Base-by-base conservation (phyloP, 768 basidiomycete genomes). In the Mycena galericulata region DNA sequence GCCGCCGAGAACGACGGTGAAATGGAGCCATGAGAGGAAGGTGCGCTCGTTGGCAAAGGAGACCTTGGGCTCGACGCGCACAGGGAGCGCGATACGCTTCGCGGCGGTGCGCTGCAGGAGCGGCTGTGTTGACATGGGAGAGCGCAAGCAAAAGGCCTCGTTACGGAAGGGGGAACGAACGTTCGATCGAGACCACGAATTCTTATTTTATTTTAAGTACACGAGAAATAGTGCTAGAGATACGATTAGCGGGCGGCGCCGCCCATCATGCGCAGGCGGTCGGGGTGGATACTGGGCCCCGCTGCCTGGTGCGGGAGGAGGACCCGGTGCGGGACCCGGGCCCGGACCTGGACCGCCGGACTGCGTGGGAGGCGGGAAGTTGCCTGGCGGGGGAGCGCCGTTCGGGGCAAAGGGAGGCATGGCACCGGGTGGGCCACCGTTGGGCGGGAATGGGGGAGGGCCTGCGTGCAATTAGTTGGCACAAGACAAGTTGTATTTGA, bases 1-100 rank as follows among this genome's bases (percentile, higher is more conserved):
- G 64, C 98, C 98, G 30, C 97, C 97, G 10, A 99, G 90, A 65
- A 99, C 95, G 81, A 99, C 96, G 43, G 97, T 96, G 79, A 98
- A 98, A 80, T 98, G 96, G 54, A 98, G 88, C 98, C 97, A 99
- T 87, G 96, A 97, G 49, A 99, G 86, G 82, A 99, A 99, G 0
- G 98, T 96, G 62, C 94, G 89, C 79, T 96, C 95, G 79, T 97
- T 97, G 46, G 95, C 95, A 74, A 97, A 97, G 51, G 95, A 95
- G 68, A 97, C 95, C 74, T 97, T 97, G 34, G 95, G 95, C 79
- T 97, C 95, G 58, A 96, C 94, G 71, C 96, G 89, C 72, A 99
- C 89, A 41, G 98, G 97, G 49, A 99, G 92, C 15, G 98, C 97
- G 72, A 99, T 99, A 70, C 98, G 93, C 83, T 98, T 98, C 65